Conservation (phyloP, 371 early-diverging fungal species). For the Antonospora locustae region DNA sequence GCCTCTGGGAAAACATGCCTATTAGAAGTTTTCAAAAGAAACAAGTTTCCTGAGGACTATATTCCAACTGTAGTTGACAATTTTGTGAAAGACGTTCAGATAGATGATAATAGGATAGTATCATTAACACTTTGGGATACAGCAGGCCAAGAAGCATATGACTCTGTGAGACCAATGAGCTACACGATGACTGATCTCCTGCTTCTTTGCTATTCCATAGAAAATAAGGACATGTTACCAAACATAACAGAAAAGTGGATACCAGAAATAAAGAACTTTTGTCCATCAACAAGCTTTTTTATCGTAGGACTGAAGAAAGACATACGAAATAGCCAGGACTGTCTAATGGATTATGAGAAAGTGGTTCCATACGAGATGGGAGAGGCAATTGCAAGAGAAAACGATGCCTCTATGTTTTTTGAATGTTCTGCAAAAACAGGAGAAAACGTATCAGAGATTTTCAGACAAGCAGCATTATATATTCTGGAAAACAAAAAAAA, state of each 20-base stretch:
- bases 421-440: constrained; percentile 54
- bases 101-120: constrained; percentile 38
- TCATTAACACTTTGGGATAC: constrained; percentile 56
- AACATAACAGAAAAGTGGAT: constrained; percentile 55
- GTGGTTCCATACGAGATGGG: constrained; percentile 50
- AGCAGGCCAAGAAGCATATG: constrained; percentile 57
- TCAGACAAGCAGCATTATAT: constrained; percentile 44
- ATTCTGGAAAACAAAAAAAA: constrained; percentile 25
- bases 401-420: constrained; percentile 47
- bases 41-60: constrained; percentile 55
- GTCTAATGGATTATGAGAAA: constrained; percentile 19
- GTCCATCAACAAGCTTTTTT: constrained; percentile 49
- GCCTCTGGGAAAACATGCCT: constrained; percentile 57
- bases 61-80: constrained; percentile 56
- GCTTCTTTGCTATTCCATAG: constrained; percentile 55
- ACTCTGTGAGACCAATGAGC: constrained; percentile 54
- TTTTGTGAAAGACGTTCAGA: constrained; percentile 50
- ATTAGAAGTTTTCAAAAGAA: constrained; percentile 55
- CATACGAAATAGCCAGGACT: constrained; percentile 37
- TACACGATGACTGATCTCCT: constrained; percentile 54
- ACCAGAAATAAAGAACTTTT: constrained; percentile 54
- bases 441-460: constrained; percentile 52
- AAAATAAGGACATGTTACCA: constrained; percentile 51
- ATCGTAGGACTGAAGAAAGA: constrained; percentile 54
- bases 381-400: constrained; percentile 40